These are phyloP conservation scores for Mitragyna speciosa DNA, from an alignment of 257 asterid species.

Conservation along the genomic window DNA sequence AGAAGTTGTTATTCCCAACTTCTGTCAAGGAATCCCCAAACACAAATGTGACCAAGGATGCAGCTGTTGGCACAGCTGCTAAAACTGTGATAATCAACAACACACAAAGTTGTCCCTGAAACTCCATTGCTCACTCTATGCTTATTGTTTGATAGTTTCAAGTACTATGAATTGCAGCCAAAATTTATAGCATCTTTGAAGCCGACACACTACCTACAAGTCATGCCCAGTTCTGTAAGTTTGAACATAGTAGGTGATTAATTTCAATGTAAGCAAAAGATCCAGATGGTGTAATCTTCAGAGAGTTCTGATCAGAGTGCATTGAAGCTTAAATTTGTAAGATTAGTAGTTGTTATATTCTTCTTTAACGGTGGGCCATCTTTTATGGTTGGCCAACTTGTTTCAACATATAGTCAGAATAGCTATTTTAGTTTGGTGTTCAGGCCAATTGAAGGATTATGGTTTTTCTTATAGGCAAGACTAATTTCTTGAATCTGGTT, in stretches of 20 bases:
- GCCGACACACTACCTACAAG: slow-evolving; percentile 25
- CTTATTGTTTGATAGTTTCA: not conserved
- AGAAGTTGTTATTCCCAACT: slow-evolving; percentile 79
- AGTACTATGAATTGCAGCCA: not conserved
- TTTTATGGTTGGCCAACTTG: slow-evolving; percentile 30
- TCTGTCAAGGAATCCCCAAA: slow-evolving; percentile 90
- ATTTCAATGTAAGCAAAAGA: slow-evolving; percentile 5
- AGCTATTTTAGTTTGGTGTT: not conserved
- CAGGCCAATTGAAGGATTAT: not conserved
- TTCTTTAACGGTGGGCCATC: slow-evolving; percentile 6
- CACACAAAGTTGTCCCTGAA: slow-evolving; percentile 19
- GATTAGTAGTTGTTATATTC: slow-evolving; percentile 23
- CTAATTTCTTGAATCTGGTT: not conserved
- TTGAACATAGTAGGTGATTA: slow-evolving; percentile 40
- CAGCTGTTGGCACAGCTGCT: slow-evolving; percentile 9
- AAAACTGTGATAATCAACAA: slow-evolving; percentile 21
- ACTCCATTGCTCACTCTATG: slow-evolving; percentile 2
- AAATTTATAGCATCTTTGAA: slow-evolving; percentile 31
- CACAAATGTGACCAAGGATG: slow-evolving; percentile 56
- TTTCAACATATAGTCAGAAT: not conserved
- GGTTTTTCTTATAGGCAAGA: slow-evolving; percentile 15
- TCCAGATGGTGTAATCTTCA: not conserved
- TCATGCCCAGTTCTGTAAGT: slow-evolving; percentile 58
- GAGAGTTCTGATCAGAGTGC: slow-evolving; percentile 7
- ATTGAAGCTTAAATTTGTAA: slow-evolving; percentile 7